A percentile compares a stretch with the other conserved stretches of the same genome.
These are phyloP conservation scores for Hypoxylon crocopeplum DNA, from an alignment of 495 filamentous ascomycete genomes.

Conservation along the genomic window DNA sequence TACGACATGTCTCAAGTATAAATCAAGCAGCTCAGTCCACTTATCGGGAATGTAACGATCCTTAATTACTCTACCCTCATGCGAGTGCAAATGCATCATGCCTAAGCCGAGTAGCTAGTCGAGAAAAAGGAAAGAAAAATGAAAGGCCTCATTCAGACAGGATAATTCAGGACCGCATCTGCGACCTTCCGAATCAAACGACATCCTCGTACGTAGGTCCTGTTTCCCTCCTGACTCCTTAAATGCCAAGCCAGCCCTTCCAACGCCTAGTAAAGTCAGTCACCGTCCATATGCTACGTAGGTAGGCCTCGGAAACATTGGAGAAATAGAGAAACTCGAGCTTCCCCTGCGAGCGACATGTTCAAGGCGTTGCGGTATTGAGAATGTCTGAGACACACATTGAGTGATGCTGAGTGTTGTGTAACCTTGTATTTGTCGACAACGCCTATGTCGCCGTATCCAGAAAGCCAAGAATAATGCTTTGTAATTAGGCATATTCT, in stretches of 20 bases:
- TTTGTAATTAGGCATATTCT: constrained; percentile 19
- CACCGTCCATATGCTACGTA: constrained; percentile 25
- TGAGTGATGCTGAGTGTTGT: constrained; percentile 9
- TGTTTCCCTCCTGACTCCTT: constrained; percentile 30
- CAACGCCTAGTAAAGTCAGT: constrained; percentile 32
- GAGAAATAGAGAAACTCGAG: constrained; percentile 17
- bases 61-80: constrained; percentile 25
- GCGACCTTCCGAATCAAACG: too few species aligned
- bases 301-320: constrained; percentile 33
- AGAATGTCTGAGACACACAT: constrained; percentile 10
- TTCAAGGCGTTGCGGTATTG: constrained; percentile 15
- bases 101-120: constrained; percentile 14
- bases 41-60: constrained; percentile 11
- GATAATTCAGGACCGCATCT: too few species aligned
- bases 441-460: constrained; percentile 24
- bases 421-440: constrained; percentile 2
- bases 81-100: constrained; percentile 18
- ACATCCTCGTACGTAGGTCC: constrained; percentile 25
- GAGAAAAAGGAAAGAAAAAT: constrained; percentile 17
- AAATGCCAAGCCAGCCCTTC: constrained; percentile 24
- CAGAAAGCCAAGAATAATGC: constrained; percentile 29
- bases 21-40: neutral
- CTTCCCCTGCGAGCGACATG: constrained; percentile 7
- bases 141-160: too few species aligned
- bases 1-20: too few species aligned